Evolutionary conservation across 371 early-diverging fungal genomes (phyloP).

Genomic region (Apophysomyces trapeziformis): DNA sequence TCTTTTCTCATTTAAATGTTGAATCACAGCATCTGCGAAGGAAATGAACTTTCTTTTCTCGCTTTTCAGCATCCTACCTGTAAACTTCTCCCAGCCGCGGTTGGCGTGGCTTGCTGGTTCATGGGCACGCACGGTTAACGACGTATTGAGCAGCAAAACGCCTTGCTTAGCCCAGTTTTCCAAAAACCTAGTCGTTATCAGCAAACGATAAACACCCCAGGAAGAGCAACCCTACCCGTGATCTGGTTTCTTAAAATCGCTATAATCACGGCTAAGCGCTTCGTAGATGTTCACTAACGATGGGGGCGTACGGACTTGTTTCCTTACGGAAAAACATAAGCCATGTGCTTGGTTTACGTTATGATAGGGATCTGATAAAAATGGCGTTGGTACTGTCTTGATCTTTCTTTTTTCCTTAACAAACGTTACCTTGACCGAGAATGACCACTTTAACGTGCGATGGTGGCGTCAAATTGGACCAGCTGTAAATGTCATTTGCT

Average conservation of each 20-base stretch:
- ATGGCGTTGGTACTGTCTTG: conserved; percentile 3
- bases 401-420: background rate
- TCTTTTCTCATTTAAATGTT: conserved; percentile 67
- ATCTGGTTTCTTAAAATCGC: conserved; percentile 62
- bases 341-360: conserved; percentile 93
- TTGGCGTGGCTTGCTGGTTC: conserved; percentile 88
- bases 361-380: conserved; percentile 93
- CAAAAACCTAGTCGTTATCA: background rate
- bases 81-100: conserved; percentile 92
- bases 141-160: conserved; percentile 94
- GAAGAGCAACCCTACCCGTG: conserved; percentile 53
- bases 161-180: conserved; percentile 90
- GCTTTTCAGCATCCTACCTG: conserved; percentile 51
- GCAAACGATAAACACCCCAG: background rate
- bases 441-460: conserved; percentile 82
- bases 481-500: conserved; percentile 77
- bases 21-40: conserved; percentile 74
- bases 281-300: conserved; percentile 95
- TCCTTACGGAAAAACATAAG: conserved; percentile 85
- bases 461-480: conserved; percentile 74
- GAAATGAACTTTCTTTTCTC: background rate
- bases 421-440: conserved; percentile 79
- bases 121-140: conserved; percentile 89
- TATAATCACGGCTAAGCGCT: conserved; percentile 75
- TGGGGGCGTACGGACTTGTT: conserved; percentile 82